A percentile compares a stretch with the other conserved stretches of the same genome.
These are phyloP conservation scores for Solanum chilense DNA, from an alignment of 257 asterid genomes.

Conservation along the genomic window DNA sequence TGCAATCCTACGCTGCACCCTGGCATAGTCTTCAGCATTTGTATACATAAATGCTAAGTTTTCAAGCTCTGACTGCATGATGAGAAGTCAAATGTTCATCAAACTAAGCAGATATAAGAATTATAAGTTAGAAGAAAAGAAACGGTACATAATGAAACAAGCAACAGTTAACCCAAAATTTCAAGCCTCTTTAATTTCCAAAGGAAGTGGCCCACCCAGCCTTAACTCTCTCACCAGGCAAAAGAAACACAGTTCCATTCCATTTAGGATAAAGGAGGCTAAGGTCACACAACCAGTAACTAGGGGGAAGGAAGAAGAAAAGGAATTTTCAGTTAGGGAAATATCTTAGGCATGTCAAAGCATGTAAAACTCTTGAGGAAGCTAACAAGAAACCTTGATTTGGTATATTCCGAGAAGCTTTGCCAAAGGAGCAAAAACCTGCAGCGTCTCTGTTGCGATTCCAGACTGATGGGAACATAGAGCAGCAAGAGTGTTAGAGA, in stretches of 20 bases:
- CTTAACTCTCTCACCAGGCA: neutral
- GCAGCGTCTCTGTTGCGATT: constrained; percentile 90
- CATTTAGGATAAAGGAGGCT: neutral
- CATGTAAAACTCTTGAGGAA: neutral
- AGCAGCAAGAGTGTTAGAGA: constrained; percentile 2
- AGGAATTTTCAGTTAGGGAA: neutral
- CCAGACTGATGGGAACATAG: constrained; percentile 41
- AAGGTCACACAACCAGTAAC: neutral
- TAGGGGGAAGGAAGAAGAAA: neutral
- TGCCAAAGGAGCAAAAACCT: constrained; percentile 93
- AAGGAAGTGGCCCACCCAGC: neutral
- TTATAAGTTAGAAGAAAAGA: neutral
- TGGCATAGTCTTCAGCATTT: constrained; percentile 70
- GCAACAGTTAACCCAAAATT: neutral
- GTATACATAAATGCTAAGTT: constrained; percentile 85
- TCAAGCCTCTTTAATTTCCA: neutral
- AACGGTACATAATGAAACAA: neutral
- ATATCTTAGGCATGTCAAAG: neutral
- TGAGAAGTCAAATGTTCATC: neutral
- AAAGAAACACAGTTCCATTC: neutral
- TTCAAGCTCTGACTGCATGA: constrained; percentile 86
- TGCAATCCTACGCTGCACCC: constrained; percentile 61
- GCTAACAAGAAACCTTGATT: constrained; percentile 46
- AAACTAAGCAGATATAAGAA: neutral
- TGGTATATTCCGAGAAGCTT: constrained; percentile 90